Evolutionary conservation across 257 asterid genomes (phyloP), one percentile per base, ranked within the genome.

Genomic region (Scutellaria minor): DNA sequence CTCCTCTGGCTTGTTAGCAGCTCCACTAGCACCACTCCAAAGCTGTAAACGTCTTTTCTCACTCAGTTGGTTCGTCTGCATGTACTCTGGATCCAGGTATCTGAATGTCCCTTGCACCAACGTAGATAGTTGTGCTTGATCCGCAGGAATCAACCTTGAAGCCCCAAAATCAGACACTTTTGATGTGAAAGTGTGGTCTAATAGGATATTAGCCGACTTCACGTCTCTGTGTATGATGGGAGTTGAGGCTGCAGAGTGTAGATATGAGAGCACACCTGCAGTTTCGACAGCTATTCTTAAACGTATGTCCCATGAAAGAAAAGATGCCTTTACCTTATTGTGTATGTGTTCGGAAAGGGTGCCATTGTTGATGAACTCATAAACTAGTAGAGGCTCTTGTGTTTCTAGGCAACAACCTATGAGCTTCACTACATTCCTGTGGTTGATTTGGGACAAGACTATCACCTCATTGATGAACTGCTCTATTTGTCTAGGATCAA

Each of bases 21-120:
- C 59, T 78, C 82, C 6, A 41, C 62, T 11, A 78, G 78, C 2
- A 78, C 75, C 2, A 67, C 78, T 41, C 82, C 78, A 2, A 82
- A 82, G 61, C 87, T 85, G 6, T 84, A 82, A 10, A 79, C 83
- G 41, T 79, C 77, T 84, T 40, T 84, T 77, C 65, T 77, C 81
- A 0, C 69, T 82, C 27, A 82, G 54, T 5, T 77, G 24, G 8
- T 11, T 50, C 7, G 82, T 68, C n/a, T 75, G 85, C 75, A 82
- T 14, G 69, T 71, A 84, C 11, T 84, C 85, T 2, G 84, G 89
- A 42, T 81, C 87, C 7, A 78, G 5, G 57, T 82, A 84, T 3
- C 85, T 81, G 0, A 62, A 53, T 0, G 85, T 85, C 41, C 85
- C 85, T 46, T 77, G 86, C 59, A 84, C 89, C 46, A 71, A n/a